Base-by-base conservation (phyloP, 1,284 basidiomycete species). In the Boletus semigastroideus region DNA sequence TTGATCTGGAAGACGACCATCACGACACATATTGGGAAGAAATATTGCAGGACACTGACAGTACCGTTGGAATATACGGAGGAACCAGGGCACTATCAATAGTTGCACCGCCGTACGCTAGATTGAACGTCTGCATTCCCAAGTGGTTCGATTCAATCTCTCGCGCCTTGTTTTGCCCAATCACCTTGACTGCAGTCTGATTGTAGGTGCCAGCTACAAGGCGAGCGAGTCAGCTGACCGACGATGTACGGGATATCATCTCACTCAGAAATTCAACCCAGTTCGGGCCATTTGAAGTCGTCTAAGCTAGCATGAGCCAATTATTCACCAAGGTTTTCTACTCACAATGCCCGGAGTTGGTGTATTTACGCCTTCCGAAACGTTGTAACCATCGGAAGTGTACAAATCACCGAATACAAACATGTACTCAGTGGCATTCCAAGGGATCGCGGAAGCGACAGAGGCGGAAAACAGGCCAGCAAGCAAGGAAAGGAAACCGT, bases 221-320 rank as follows among this genome's bases (percentile, higher is more conserved):
- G 38, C 16, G 13, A 40, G 41, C n/a, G 7, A 44, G 40, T 46
- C 40, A 51, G 11, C 36, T 4, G 27, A 34, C 14, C 5, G 7
- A 11, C 33, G 19, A 8, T 5, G 27, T 34, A 14, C 8, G 30
- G 20, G 13, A 5, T 19, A 22, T 40, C 8, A 54, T 46, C 67
- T 61, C 57, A 82, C 80, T 71, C 53, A 83, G 70, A 60, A 74
- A 78, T 56, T 79, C 68, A 11, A 82, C 80, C 82, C 82, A 86
- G 63, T 83, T 85, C 2, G 74, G 82, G 16, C 83, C 84, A 62
- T 85, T 83, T 17, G 81, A 82, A 12, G 80, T 81, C 20, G 79
- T 80, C 81, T 78, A 43, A 56, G 28, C 11, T 19, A 22, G 42
- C 17, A 41, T 46, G 39, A 54, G 51, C 16, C 48, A 39, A 33